Evolutionary conservation across 1,284 basidiomycete genomes (phyloP).

Genomic region (Heterobasidion annosum): DNA sequence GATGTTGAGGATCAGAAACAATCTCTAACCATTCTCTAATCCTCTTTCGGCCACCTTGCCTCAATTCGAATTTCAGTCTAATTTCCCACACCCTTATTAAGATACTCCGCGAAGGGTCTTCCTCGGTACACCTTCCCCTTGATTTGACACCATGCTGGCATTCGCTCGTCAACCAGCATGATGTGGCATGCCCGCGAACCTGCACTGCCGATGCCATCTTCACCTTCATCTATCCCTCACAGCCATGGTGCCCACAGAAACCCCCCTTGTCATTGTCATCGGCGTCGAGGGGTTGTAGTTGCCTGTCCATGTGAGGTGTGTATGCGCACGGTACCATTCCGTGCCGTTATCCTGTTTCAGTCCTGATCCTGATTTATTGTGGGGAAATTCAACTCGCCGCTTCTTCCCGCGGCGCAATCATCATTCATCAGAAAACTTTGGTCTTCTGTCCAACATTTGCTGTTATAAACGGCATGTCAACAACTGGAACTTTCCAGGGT

Average conservation of each 20-base stretch:
- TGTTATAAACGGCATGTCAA: background rate
- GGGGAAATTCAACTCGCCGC: background rate
- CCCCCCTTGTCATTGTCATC: background rate
- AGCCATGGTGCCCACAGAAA: background rate
- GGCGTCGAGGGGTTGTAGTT: background rate
- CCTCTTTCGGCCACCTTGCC: too few relatives aligned
- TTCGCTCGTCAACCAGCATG: background rate
- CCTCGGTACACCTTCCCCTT: too few relatives aligned
- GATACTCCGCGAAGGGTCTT: too few relatives aligned
- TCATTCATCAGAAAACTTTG: background rate
- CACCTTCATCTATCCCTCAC: too few relatives aligned
- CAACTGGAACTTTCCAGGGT: background rate
- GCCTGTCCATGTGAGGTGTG: background rate
- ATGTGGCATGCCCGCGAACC: too few relatives aligned
- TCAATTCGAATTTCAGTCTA: too few relatives aligned
- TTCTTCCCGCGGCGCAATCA: background rate
- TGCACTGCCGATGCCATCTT: too few relatives aligned
- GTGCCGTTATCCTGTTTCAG: background rate
- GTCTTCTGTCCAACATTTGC: background rate
- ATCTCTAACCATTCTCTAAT: too few relatives aligned
- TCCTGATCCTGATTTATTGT: background rate
- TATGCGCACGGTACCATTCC: background rate
- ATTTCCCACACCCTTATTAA: too few relatives aligned
- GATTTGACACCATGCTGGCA: background rate
- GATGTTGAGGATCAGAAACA: background rate